Conservation (phyloP, 208 protist genomes). For the Trypanosoma congolense region DNA sequence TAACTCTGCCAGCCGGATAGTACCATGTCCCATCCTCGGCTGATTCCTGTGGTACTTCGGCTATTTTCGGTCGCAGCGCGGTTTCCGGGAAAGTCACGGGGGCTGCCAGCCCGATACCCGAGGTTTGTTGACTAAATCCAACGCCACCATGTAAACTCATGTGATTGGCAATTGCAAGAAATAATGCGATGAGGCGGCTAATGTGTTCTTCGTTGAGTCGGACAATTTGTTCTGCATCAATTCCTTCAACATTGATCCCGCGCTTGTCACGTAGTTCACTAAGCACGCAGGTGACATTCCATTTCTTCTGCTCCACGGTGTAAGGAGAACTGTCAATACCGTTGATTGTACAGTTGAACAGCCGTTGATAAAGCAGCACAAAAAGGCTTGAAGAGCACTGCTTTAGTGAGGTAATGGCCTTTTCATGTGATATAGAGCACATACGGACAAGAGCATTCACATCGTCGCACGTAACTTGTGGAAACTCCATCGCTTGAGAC, state of each 20-base stretch:
- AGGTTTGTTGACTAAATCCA: neutral
- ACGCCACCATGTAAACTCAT: slow-evolving; percentile 17
- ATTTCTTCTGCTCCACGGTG: slow-evolving; percentile 67
- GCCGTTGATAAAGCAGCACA: slow-evolving; percentile 77
- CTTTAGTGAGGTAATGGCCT: slow-evolving; percentile 56
- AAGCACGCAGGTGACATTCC: slow-evolving; percentile 70
- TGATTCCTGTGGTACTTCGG: slow-evolving; percentile 16
- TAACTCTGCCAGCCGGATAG: slow-evolving; percentile 4
- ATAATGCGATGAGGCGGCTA: slow-evolving; percentile 71
- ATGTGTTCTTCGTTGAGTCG: slow-evolving; percentile 80
- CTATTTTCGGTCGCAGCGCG: slow-evolving; percentile 7
- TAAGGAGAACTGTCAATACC: slow-evolving; percentile 69
- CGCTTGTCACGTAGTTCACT: slow-evolving; percentile 53
- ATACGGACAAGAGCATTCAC: slow-evolving; percentile 57
- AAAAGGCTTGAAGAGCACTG: slow-evolving; percentile 87
- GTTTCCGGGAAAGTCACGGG: neutral
- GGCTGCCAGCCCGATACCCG: slow-evolving; percentile 3
- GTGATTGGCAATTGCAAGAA: slow-evolving; percentile 57
- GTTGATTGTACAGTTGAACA: slow-evolving; percentile 65
- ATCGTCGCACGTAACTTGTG: slow-evolving; percentile 31
- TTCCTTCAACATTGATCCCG: slow-evolving; percentile 44
- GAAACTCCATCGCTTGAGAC: slow-evolving; percentile 4
- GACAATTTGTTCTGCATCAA: slow-evolving; percentile 73
- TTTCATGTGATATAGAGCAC: slow-evolving; percentile 46
- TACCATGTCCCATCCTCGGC: slow-evolving; percentile 19